A percentile compares a stretch with the other conserved stretches of the same genome.
Evolutionary conservation across 2,329 filamentous ascomycete genomes (phyloP).

Genomic region (Emergomyces pasteurianus): DNA sequence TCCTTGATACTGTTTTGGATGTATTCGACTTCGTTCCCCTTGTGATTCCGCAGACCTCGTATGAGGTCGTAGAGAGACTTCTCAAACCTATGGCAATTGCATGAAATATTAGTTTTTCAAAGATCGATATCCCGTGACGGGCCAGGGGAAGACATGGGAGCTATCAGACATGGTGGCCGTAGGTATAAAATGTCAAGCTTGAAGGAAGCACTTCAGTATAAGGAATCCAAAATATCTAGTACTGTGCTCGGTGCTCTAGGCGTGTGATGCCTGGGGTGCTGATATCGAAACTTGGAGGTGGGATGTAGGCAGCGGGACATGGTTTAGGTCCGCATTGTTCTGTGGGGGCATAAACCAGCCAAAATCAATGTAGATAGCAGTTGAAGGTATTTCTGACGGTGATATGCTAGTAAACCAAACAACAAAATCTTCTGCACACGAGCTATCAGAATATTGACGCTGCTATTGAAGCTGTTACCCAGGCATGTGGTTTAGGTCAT

Average conservation of each 20-base stretch:
- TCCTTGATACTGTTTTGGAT: conserved; percentile 88
- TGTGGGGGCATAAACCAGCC: neutral
- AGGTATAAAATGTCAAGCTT: neutral
- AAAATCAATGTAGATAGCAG: neutral
- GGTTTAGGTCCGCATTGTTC: neutral
- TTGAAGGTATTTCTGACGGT: neutral
- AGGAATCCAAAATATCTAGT: neutral
- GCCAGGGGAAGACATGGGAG: neutral
- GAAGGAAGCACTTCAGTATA: neutral
- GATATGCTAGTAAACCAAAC: neutral
- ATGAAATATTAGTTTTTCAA: neutral
- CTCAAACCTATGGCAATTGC: conserved; percentile 62
- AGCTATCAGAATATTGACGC: neutral
- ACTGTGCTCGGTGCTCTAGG: neutral
- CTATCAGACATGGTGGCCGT: neutral
- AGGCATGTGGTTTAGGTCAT: neutral
- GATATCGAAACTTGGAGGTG: neutral
- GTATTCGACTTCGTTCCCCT: conserved; percentile 88
- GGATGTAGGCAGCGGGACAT: neutral
- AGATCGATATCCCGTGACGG: neutral
- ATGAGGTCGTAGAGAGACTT: conserved; percentile 99
- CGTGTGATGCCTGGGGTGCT: neutral
- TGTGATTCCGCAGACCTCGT: conserved; percentile 85
- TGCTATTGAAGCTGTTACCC: neutral
- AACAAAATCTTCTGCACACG: neutral